Conservation (phyloP, 495 filamentous ascomycete species). For the Durotheca rogersii region DNA sequence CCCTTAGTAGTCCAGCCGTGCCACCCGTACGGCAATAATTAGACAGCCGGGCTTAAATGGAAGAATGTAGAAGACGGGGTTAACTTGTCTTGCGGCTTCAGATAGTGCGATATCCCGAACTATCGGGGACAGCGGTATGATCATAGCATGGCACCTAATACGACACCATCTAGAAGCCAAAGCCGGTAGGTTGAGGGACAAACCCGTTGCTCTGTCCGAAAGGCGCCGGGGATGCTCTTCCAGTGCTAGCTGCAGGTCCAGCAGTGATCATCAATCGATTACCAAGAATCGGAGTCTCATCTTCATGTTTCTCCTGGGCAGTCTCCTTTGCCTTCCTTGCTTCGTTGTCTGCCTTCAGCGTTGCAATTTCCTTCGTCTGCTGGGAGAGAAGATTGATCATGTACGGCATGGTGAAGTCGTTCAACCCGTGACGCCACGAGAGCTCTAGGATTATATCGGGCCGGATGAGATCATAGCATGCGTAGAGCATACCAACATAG, state of each 20-base stretch:
- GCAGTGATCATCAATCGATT: conserved; percentile 98
- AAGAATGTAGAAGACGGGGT: too few species aligned
- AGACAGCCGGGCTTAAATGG: too few species aligned
- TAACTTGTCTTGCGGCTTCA: neutral
- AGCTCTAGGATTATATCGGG: conserved; percentile 91
- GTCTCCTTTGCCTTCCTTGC: conserved; percentile 89
- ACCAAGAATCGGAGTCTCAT: conserved; percentile 88
- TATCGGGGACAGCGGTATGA: neutral
- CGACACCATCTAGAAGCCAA: conserved; percentile 41
- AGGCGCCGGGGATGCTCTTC: conserved; percentile 57
- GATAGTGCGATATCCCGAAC: neutral
- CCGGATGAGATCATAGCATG: conserved; percentile 96
- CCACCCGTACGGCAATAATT: too few species aligned
- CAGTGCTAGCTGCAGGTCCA: conserved; percentile 59
- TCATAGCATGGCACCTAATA: neutral
- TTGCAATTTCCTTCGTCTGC: conserved; percentile 80
- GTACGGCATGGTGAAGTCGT: conserved; percentile 99
- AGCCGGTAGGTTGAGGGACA: conserved; percentile 78
- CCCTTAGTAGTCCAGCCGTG: conserved; percentile 5
- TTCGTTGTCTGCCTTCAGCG: conserved; percentile 93
- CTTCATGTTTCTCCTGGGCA: conserved; percentile 83
- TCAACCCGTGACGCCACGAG: conserved; percentile 92
- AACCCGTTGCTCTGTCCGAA: conserved; percentile 78
- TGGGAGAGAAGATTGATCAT: conserved; percentile 98
- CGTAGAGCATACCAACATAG: conserved; percentile 98